Base-by-base conservation (phyloP, 2,329 filamentous ascomycete species). In the Drechslera avenae region DNA sequence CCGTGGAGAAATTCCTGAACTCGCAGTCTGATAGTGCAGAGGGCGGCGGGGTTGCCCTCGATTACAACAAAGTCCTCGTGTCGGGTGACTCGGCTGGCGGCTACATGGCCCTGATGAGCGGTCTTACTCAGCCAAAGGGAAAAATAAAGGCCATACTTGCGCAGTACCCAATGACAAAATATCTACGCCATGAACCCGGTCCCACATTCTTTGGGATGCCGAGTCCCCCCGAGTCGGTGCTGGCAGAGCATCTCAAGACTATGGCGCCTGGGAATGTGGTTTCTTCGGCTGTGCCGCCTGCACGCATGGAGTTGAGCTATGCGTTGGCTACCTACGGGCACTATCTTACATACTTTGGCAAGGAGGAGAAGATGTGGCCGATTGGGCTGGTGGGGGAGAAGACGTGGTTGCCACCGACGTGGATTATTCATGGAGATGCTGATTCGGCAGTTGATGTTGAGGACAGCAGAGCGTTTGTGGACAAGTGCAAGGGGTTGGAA, bases 61-160 rank as follows among this genome's bases (percentile, higher is more conserved):
- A 76, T 42, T 59, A 68, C 2, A 50, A 50, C 5, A 56, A 52
- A 2, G 18, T 74, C 1, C 50, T 76, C 0, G 69, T 69, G 0
- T 57, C 62, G 1, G 74, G 74, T 5, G 74, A 76, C 14, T 70
- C 64, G 2, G 74, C 74, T 13, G 74, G 75, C 23, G 74, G 74
- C 30, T 75, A 68, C 48, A 64, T 74, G 46, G 71, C 73, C 4
- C 47, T 74, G 2, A 69, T 73, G 57, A 67, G 66, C 2, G 66
- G 50, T 0, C 37, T 71, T 9, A 52, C 51, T 7, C 52, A 58
- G 13, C 64, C 63, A 0, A 45, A 56, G 18, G 61, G 57, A 5
- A 49, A 26, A 1, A 59, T 72, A 47, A 63, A 63, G 26, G 62
- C 65, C 2, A 33, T 69, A 5, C 33, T 70, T 1, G 58, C 48